These are phyloP conservation scores for Tolypocladium tropicale DNA, from an alignment of 2,329 filamentous ascomycete genomes.

Conservation along the genomic window DNA sequence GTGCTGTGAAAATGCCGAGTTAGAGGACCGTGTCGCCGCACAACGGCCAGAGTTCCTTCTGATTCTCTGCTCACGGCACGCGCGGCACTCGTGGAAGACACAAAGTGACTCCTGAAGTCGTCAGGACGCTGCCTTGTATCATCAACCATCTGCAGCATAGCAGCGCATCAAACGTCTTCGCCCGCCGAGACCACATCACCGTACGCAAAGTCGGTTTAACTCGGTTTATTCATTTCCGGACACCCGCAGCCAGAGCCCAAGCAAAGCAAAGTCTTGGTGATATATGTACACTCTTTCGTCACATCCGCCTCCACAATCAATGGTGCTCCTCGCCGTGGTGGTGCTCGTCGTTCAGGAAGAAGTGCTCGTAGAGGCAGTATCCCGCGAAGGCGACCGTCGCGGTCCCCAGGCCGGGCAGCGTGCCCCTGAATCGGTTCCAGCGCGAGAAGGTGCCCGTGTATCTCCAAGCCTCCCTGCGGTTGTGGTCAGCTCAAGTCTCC, in stretches of 20 bases:
- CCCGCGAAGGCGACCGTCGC: slow-evolving; percentile 82
- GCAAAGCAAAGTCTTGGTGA: slow-evolving; percentile 2
- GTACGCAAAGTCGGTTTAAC: no score
- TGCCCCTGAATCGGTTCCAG: slow-evolving; percentile 77
- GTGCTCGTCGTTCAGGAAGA: slow-evolving; percentile 69
- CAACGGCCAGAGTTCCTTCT: background rate
- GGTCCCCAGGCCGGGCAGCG: slow-evolving; percentile 86
- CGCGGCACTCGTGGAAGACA: no score
- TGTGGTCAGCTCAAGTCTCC: background rate
- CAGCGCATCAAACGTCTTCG: background rate
- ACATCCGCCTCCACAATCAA: slow-evolving; percentile 4
- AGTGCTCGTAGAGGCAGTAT: slow-evolving; percentile 83
- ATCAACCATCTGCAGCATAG: background rate
- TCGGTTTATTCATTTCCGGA: background rate
- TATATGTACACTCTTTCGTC: slow-evolving; percentile 27
- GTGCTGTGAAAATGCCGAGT: background rate
- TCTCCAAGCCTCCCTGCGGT: slow-evolving; percentile 79
- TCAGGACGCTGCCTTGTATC: background rate
- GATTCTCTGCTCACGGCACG: no score
- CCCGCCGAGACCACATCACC: background rate
- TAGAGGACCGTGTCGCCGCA: background rate
- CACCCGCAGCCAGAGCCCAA: background rate
- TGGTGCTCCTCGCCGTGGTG: slow-evolving; percentile 34
- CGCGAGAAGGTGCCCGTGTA: slow-evolving; percentile 83
- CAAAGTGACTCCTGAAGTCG: background rate